Evolutionary conservation across 768 basidiomycete genomes (phyloP), one percentile per base, ranked within the genome.

Genomic region (Gymnopilus dilepis): DNA sequence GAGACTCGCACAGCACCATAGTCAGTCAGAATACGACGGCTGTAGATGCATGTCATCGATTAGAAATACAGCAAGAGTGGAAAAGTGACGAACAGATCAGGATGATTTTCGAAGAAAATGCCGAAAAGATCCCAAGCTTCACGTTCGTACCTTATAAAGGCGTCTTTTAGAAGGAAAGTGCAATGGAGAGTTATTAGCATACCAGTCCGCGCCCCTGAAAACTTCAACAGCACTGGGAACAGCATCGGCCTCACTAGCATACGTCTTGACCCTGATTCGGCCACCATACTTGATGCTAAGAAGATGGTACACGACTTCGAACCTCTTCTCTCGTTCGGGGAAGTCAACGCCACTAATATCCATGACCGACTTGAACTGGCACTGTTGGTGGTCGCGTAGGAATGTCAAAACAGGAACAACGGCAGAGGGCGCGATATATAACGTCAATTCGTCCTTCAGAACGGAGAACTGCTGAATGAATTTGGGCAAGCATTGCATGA

Each of bases 101-200:
- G 97, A 77, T 99, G 97, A 51, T 88, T 91, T 63, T 87, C 87
- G 82, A 99, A 99, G 83, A 95, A 97, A 48, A 99, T 91, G 45
- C 97, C 97, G 72, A 82, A 99, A 76, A 99, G 84, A 78, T 99
- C 97, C 96, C 97, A 99, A 28, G 92, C 89, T 76, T 99, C 97
- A 61, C 97, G 84, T 77, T 99, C 97, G 74, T 97, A 98, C 91
- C 91, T 93, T 60, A 54, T 58, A 37, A n/a, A 30, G 13, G 45
- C 11, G 33, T 17, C 38, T 12, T 13, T 45, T 42, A 24, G 41
- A 26, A 34, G 57, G 31, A n/a, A n/a, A 26, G 21, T 38, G 11
- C 13, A 26, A 42, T 22, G 22, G 50, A 40, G 11, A 30, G 24
- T 31, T 28, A 13, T 22, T 40, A 13, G 37, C 75, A 47, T 71